Evolutionary conservation across 148 eudicot genomes (phyloP), one percentile per base, ranked within the genome.

Genomic region (Beta vulgaris): DNA sequence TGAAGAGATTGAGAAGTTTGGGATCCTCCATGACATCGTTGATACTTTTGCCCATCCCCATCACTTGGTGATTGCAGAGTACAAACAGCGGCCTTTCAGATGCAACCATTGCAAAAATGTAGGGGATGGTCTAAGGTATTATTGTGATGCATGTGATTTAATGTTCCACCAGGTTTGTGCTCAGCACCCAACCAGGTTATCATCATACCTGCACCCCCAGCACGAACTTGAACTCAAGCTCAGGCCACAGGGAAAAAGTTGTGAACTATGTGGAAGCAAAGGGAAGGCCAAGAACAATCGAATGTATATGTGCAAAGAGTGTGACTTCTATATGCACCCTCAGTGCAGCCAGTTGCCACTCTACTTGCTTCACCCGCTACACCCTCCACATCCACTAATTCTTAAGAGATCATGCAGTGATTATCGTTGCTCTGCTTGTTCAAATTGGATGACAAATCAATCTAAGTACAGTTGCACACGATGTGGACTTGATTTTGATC

Each of bases 221-320:
- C 84, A 81, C 39, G 84, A 81, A 48, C 77, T 81, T 2, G 80
- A 77, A 25, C 77, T 81, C 12, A 81, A 42, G 68, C 67, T 78
- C 9, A 78, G 81, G 59, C 81, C 81, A 1, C 2, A 4, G 8
- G 42, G 42, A 25, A 66, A 10, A 34, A 14, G 3, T 3, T 78
- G 81, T 43, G 32, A 43, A 3, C 60, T 53, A 8, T 78, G 81
- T 73, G 59, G 59, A 61, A 66, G 48, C 25, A 31, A 37, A 25
- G 73, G 60, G 6, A 64, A n/a, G 36, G 28, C 37, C 1, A 44
- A 18, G 26, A 76, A 71, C 29, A 76, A 71, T 31, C 71, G 61
- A 58, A 54, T 76, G 51, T 80, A 80, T 36, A 46, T 14, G 1
- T 80, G 83, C 40, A 76, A 80, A 35, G 8, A 9, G 0, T 80